These are phyloP conservation scores for Daldinia loculata DNA, from an alignment of 495 filamentous ascomycete genomes.

Conservation along the genomic window DNA sequence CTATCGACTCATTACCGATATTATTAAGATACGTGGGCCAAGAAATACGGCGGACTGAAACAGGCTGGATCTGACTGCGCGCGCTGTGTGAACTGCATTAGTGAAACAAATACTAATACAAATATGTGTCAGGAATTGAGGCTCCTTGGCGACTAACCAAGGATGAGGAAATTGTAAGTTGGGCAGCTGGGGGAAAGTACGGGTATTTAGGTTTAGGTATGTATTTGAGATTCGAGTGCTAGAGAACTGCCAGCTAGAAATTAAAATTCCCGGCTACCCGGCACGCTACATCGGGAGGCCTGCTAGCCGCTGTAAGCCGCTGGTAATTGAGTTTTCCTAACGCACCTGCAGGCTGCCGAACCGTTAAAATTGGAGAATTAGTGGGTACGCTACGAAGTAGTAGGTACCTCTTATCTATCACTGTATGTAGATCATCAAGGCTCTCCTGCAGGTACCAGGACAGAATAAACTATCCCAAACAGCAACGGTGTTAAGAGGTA, in stretches of 20 bases:
- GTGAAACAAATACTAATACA: conserved; percentile 32
- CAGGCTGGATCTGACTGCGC: conserved; percentile 15
- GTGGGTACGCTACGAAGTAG: background rate
- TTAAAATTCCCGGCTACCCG: conserved; percentile 9
- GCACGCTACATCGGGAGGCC: conserved; percentile 6
- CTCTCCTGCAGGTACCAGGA: background rate
- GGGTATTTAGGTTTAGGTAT: background rate
- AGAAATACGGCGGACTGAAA: conserved; percentile 12
- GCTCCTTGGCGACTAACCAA: background rate
- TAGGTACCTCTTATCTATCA: background rate
- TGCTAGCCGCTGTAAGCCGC: conserved; percentile 2
- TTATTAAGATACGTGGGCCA: conserved; percentile 8
- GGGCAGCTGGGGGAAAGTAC: background rate
- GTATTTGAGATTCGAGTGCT: background rate
- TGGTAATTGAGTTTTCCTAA: background rate
- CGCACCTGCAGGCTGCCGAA: background rate
- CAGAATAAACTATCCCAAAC: too few relatives aligned
- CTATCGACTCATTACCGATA: conserved; percentile 27
- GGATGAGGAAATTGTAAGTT: background rate
- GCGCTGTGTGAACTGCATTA: conserved; percentile 22
- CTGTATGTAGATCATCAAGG: background rate
- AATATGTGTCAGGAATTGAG: conserved; percentile 28
- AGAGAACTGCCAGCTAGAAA: background rate
- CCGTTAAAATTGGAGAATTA: background rate
- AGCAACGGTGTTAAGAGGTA: too few relatives aligned